A percentile compares a stretch with the other conserved stretches of the same genome.
These are phyloP conservation scores for Tetrahymena elliotti DNA, from an alignment of 73 alveolate species.

Conservation along the genomic window DNA sequence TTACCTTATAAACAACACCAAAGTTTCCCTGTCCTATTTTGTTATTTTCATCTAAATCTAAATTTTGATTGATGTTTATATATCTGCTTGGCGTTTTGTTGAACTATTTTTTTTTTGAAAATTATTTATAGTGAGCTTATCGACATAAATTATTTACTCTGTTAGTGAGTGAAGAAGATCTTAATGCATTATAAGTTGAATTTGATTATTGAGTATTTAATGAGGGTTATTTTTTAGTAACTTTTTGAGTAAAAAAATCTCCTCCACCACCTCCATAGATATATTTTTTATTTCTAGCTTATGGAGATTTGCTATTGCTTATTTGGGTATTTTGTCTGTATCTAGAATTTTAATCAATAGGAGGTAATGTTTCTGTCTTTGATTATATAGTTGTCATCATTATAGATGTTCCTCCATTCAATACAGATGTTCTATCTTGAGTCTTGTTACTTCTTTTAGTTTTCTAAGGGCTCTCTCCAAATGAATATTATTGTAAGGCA, in stretches of 20 bases:
- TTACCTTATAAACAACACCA: conserved; percentile 49
- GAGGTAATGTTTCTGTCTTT: not conserved
- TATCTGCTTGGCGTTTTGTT: not conserved
- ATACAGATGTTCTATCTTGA: not conserved
- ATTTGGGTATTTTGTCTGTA: not conserved
- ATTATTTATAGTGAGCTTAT: not conserved
- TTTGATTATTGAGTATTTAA: not conserved
- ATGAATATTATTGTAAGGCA: not conserved
- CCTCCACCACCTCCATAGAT: not conserved
- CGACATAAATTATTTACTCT: not conserved
- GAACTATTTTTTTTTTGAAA: not conserved
- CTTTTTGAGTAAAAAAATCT: not conserved
- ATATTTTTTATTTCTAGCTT: not conserved
- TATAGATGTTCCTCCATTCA: not conserved
- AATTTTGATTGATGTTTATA: not conserved
- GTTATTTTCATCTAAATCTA: not conserved
- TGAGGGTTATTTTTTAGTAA: not conserved
- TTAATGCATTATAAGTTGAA: not conserved
- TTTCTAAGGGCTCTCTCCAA: not conserved
- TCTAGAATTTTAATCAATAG: not conserved
- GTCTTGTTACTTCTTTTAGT: not conserved
- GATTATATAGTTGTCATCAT: not conserved
- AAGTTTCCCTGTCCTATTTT: conserved; percentile 40
- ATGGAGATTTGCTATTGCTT: not conserved
- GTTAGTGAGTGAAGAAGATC: not conserved